These are phyloP conservation scores for Saccharomyces pastorianus DNA, from an alignment of 1,139 yeast genomes.

Conservation along the genomic window DNA sequence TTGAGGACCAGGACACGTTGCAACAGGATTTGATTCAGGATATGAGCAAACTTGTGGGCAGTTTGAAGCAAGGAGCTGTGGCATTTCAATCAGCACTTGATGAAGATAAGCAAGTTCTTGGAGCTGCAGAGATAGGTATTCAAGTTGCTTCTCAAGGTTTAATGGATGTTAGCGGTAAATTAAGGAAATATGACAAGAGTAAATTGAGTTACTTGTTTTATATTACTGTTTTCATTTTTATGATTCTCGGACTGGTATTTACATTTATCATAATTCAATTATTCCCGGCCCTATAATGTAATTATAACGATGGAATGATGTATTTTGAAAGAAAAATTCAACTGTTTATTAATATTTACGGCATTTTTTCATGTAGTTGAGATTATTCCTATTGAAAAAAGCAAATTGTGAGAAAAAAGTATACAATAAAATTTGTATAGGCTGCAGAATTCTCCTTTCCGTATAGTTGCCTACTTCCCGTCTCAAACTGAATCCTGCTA, in stretches of 20 bases:
- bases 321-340: too few species aligned
- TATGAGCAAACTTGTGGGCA: conserved; percentile 32
- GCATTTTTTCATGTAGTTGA: neutral
- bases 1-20: conserved; percentile 32
- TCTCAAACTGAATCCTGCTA: too few species aligned
- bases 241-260: conserved; percentile 28
- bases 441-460: too few species aligned
- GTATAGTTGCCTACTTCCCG: too few species aligned
- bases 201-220: conserved; percentile 31
- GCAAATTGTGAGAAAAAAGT: too few species aligned
- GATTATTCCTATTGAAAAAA: too few species aligned
- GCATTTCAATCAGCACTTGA: conserved; percentile 35
- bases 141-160: conserved; percentile 33
- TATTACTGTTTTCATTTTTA: conserved; percentile 23
- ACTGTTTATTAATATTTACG: neutral
- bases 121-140: conserved; percentile 36
- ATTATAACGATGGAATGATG: neutral
- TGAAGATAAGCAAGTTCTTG: conserved; percentile 32
- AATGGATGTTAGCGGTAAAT: conserved; percentile 25
- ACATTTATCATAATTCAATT: conserved; percentile 32
- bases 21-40: conserved; percentile 34
- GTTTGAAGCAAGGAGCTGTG: conserved; percentile 34
- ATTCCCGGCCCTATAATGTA: conserved; percentile 33
- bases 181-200: conserved; percentile 28
- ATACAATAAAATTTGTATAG: too few species aligned